phyloP scores from a whole-genome alignment of 164 flowering plant species.

The Brasenia schreberi region DNA sequence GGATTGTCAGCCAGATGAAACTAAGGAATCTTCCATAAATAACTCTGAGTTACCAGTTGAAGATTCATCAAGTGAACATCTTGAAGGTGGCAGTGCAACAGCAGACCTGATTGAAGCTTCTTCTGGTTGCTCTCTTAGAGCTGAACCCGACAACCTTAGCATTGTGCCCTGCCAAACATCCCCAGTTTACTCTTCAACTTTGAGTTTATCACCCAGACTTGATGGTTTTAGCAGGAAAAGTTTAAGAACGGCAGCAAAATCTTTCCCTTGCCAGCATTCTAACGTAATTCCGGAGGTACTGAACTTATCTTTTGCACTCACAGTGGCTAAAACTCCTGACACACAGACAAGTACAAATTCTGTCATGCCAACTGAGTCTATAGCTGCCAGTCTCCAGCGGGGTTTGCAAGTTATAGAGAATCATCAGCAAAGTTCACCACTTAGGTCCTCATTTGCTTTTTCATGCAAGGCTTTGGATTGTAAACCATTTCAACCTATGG shows the following conservation, averaged over 20 bases:
- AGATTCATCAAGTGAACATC: slow-evolving; percentile 4
- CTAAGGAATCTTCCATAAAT: not conserved
- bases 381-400: slow-evolving; percentile 83
- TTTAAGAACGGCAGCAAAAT: slow-evolving; percentile 43
- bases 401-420: slow-evolving; percentile 67
- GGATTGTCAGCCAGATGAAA: slow-evolving; percentile 19
- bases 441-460: slow-evolving; percentile 72
- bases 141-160: slow-evolving; percentile 16
- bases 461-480: slow-evolving; percentile 45
- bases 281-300: slow-evolving; percentile 12
- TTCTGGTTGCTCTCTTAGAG: slow-evolving; percentile 8
- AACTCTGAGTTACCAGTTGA: not conserved
- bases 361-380: slow-evolving; percentile 34
- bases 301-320: slow-evolving; percentile 23
- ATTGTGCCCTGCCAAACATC: slow-evolving; percentile 29
- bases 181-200: slow-evolving; percentile 54
- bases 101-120: slow-evolving; percentile 10
- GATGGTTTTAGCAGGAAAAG: slow-evolving; percentile 54
- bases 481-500: slow-evolving; percentile 26
- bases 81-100: slow-evolving; percentile 4
- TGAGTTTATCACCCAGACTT: slow-evolving; percentile 58
- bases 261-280: slow-evolving; percentile 7
- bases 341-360: slow-evolving; percentile 16
- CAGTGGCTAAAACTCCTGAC: slow-evolving; percentile 20
- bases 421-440: slow-evolving; percentile 44